Evolutionary conservation across 2,329 filamentous ascomycete genomes (phyloP).

Genomic region (Pseudovirgaria hyperparasitica): DNA sequence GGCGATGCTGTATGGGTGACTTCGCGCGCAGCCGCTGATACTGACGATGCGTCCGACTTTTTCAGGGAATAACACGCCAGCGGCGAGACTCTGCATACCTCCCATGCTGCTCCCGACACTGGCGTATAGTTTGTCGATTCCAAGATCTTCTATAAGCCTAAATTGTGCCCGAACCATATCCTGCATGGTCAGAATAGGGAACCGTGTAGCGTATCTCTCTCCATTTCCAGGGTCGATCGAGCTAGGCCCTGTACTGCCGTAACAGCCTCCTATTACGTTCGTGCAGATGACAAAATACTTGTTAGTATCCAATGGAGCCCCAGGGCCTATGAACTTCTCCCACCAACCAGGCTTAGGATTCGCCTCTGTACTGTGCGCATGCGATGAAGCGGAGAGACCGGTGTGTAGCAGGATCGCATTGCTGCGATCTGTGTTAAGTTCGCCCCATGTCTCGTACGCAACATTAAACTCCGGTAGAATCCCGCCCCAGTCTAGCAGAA

Average conservation of each 20-base stretch:
- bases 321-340: constrained; percentile 95
- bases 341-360: constrained; percentile 94
- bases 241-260: constrained; percentile 83
- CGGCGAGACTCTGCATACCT: constrained; percentile 90
- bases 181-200: constrained; percentile 88
- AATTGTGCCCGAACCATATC: constrained; percentile 98
- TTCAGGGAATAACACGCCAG: constrained; percentile 70
- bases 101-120: constrained; percentile 97
- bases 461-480: constrained; percentile 79
- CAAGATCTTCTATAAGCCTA: constrained; percentile 66
- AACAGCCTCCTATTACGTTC: constrained; percentile 92
- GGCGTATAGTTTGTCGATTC: constrained; percentile 69
- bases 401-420: constrained; percentile 92
- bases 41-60: constrained; percentile 72
- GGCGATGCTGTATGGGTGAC: constrained; percentile 94
- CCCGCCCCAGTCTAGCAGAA: constrained; percentile 90
- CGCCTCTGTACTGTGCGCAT: constrained; percentile 78
- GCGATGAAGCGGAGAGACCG: constrained; percentile 89
- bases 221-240: constrained; percentile 82
- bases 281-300: constrained; percentile 93
- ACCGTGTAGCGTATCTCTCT: constrained; percentile 80
- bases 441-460: constrained; percentile 88
- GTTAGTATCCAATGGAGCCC: constrained; percentile 71
- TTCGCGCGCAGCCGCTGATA: constrained; percentile 86
- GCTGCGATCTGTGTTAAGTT: constrained; percentile 62